Percentiles rank a stretch among this genome's conserved stretches.
phyloP scores from a whole-genome alignment of 768 basidiomycete species.

The Panaeolus papilionaceus region DNA sequence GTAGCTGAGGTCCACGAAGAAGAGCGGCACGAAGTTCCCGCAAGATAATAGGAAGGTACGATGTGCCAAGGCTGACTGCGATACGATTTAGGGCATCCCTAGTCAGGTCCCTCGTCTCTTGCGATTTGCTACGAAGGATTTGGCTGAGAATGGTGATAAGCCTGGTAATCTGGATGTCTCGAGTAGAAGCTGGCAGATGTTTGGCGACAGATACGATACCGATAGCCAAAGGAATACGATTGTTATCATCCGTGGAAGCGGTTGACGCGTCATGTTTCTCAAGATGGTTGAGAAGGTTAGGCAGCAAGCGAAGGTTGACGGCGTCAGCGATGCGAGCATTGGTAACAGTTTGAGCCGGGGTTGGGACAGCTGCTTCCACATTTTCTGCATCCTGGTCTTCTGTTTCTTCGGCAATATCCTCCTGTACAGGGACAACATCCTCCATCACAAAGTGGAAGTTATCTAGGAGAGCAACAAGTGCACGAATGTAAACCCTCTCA shows the following conservation, averaged over 20 bases:
- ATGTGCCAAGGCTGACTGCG: conserved; percentile 70
- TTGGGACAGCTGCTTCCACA: conserved; percentile 14
- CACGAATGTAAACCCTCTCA: conserved; percentile 84
- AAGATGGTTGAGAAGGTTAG: conserved; percentile 78
- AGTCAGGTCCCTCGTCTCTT: conserved; percentile 88
- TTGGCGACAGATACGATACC: conserved; percentile 87
- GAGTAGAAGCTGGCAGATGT: conserved; percentile 70
- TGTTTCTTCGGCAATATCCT: conserved; percentile 39
- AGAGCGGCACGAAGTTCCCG: conserved; percentile 87
- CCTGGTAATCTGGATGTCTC: conserved; percentile 73
- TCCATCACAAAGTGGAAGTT: conserved; percentile 93
- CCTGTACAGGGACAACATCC: conserved; percentile 45
- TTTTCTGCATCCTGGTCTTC: conserved; percentile 37
- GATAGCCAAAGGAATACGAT: conserved; percentile 87
- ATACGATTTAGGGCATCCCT: conserved; percentile 87
- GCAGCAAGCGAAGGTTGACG: conserved; percentile 78
- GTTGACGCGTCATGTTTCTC: conserved; percentile 80
- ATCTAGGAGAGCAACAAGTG: conserved; percentile 84
- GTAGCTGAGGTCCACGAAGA: conserved; percentile 90
- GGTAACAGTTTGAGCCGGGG: conserved; percentile 25
- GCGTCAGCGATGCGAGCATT: conserved; percentile 68
- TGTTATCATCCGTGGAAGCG: conserved; percentile 76
- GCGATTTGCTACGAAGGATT: conserved; percentile 90
- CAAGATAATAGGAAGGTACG: conserved; percentile 74
- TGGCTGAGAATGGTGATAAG: conserved; percentile 88